Percentiles rank a stretch among this genome's conserved stretches.
phyloP scores from a whole-genome alignment of 345 rosid genomes.

The Turritis glabra region DNA sequence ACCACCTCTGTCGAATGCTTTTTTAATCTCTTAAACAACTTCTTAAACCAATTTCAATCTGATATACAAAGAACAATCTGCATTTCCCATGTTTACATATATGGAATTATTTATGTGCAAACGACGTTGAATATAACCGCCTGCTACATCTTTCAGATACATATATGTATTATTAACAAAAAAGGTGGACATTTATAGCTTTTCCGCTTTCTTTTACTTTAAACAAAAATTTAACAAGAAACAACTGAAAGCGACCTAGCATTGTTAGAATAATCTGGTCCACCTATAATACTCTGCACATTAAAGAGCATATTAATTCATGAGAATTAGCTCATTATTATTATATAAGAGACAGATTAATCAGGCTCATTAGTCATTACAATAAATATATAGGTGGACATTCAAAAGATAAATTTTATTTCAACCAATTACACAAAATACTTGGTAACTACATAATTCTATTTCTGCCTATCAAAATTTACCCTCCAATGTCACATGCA shows the following conservation, averaged over 20 bases:
- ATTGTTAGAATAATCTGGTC: constrained; percentile 2
- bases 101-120: not conserved
- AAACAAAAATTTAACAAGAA: too few relatives aligned
- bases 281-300: constrained; percentile 4
- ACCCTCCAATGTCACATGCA: constrained; percentile 23
- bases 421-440: constrained; percentile 2
- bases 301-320: not conserved
- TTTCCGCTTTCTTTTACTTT: not conserved
- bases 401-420: constrained; percentile 12
- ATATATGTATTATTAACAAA: not conserved
- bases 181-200: not conserved
- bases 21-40: not conserved
- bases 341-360: not conserved
- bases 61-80: not conserved
- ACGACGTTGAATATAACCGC: not conserved
- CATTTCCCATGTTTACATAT: too few relatives aligned
- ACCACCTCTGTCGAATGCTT: not conserved
- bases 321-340: not conserved
- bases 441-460: constrained; percentile 13
- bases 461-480: constrained; percentile 18
- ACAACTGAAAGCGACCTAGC: constrained; percentile 9
- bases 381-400: not conserved
- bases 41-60: not conserved
- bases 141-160: not conserved
- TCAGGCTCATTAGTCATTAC: not conserved